Conservation (phyloP, 2,329 filamentous ascomycete species). For the Cladosporium colombiae region DNA sequence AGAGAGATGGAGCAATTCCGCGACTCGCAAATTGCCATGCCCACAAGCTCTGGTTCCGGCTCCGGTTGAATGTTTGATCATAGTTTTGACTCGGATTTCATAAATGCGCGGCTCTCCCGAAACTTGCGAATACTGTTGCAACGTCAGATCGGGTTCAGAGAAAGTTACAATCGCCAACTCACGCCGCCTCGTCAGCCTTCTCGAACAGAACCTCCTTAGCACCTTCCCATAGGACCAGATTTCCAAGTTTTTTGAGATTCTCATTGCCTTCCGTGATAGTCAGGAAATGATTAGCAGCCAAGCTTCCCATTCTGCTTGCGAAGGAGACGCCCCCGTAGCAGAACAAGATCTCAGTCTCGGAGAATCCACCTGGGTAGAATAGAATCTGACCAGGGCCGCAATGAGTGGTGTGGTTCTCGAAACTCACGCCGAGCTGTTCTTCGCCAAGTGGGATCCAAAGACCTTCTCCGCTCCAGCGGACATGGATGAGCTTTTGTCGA, state of each 20-base stretch:
- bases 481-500: not conserved
- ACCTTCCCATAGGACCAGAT: not conserved
- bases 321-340: not conserved
- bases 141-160: not conserved
- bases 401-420: constrained; percentile 1
- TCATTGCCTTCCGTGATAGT: not conserved
- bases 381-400: not conserved
- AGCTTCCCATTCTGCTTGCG: not conserved
- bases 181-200: not conserved
- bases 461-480: not conserved
- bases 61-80: not conserved
- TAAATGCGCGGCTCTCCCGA: not conserved
- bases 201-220: not conserved
- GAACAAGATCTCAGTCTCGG: constrained; percentile 3
- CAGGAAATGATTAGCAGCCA: not conserved
- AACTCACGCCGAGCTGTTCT: not conserved
- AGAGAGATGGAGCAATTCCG: too few species aligned
- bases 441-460: constrained; percentile 5
- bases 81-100: not conserved
- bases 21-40: not conserved
- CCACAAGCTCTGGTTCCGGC: not conserved
- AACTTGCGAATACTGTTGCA: not conserved
- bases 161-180: not conserved
- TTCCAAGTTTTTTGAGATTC: not conserved
- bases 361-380: not conserved